Base-by-base conservation (phyloP, 2,329 filamentous ascomycete species). In the Aspergillus uvarum region DNA sequence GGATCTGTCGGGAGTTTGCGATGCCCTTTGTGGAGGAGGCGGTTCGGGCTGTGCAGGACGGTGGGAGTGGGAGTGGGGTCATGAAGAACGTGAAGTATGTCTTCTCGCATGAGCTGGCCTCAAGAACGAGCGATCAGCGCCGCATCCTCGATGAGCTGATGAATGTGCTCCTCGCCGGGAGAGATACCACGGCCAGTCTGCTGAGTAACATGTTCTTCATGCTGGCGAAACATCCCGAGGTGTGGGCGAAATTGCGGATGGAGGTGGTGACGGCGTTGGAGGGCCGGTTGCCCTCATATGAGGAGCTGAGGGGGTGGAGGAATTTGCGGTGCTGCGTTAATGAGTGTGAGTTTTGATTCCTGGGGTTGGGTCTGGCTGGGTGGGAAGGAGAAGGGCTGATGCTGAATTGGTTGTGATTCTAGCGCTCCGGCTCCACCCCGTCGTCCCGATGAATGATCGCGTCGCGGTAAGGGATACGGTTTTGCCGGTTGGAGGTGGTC, bases 31-130 rank as follows among this genome's bases (percentile, higher is more conserved):
- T 61, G 4, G 35, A 70, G 59, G 59, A 61, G 53, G n/a, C 62
- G 19, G 44, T 66, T 62, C 48, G 63, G 51, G 38, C 61, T 61
- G 54, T 31, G 59, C 47, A 66, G 26, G 5, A 47, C 63, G 70
- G n/a, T 62, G 29, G 21, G 22, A n/a, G 29, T 21, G 5, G 29
- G 1, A 2, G 12, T 22, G 19, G 19, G 11, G 26, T 2, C 26
- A 29, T 7, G 26, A 29, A 29, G 7, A 2, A 2, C 26, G 10
- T 24, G 24, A 58, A 72, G n/a, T 86, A 85, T 66, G 76, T 86
- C 10, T 87, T 88, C 63, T 76, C 87, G 11, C 73, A 86, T 54
- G 85, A 86, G 65, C 70, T 89, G 32, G 76, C 84, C 14, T 77
- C 81, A 50, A 75, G 79, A 3, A 78, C 78, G 64, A 76, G 61